Evolutionary conservation across 2,329 filamentous ascomycete genomes (phyloP), one percentile per base, ranked within the genome.

Genomic region (Colletotrichum sp.): DNA sequence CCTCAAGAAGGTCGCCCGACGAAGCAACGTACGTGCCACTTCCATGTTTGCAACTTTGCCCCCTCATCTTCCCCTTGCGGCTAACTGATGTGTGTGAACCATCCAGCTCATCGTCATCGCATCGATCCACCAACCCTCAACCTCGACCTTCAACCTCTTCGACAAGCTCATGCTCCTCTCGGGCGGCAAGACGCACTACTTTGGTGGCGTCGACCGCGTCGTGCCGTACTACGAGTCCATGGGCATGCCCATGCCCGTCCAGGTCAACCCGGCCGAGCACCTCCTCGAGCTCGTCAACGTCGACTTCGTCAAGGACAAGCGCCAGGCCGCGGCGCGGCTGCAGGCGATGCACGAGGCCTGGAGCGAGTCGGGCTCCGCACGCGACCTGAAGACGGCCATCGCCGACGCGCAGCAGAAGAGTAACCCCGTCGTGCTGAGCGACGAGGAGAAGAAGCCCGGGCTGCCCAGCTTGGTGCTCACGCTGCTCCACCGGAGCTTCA

Each of bases 61-160:
- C 32, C 26, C 26, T 26, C 26, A 26, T 26, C 28, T 60, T 2
- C 16, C 12, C 12, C 18, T 62, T 4, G 8, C 10, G 21, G 13
- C 18, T 8, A 0, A 49, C 10, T 21, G 18, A 21, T 13, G 10
- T 13, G 44, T 13, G 6, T 13, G 44, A 12, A 52, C 6, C 4
- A 15, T 76, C 67, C 75, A 94, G 91, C 88, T 97, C 76, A 92
- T 97, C 75, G 92, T 97, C 34, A 92, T 98, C 75, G 94, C 94
- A 6, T 95, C 93, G 52, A 97, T 98, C 77, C 95, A 98, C 82
- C 95, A 98, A 81, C 95, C 95, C 0, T 96, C 95, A 0, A 95
- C 94, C 0, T 90, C 92, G 0, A 96, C 94, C 0, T 98, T 95
- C 80, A 90, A 93, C 77, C 90, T 96, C 15, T 98, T 98, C 79